Evolutionary conservation across 2,329 filamentous ascomycete species (phyloP), one percentile per base, ranked within the genome.

Genomic region (Grosmannia penicillata): DNA sequence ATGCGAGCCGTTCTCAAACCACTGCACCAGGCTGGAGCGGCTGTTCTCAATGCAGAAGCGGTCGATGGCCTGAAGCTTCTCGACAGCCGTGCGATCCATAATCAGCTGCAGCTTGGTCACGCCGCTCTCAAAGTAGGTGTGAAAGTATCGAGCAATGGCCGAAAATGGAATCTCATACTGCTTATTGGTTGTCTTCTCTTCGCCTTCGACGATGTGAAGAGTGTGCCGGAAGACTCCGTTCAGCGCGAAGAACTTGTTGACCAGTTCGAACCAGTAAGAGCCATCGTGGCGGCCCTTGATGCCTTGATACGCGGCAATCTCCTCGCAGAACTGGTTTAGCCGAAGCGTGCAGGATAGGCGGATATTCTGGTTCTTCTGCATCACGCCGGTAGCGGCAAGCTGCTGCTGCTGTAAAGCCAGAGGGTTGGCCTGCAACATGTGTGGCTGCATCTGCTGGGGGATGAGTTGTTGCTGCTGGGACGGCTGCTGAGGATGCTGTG

Each of bases 71-170:
- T 82, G 56, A 9, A 66, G 59, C 36, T 65, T 65, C 45, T 79
- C 74, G 0, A 58, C 58, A 2, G 62, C 66, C 3, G 66, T 65
- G 51, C 75, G 78, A 49, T 93, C 86, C 50, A 93, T 70, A 18
- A 86, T 75, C 53, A 96, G 71, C 55, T 94, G 85, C 49, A 96
- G 83, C 39, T 78, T 83, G 48, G 74, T 80, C 39, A 95, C 78
- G 7, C 86, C 87, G 43, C 84, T 89, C 41, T 80, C 78, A 54
- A 91, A 95, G 51, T 93, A 81, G 0, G 84, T 87, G 50, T 82
- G 76, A 55, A 94, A 95, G 57, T 91, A 96, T 51, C 89, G 77
- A 25, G 89, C 75, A 33, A 98, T 66, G 1, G 82, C 82, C 4
- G 86, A 74, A 42, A 75, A 83, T 3, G 79, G 73, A 35, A 96